Evolutionary conservation across 225 moss, liverwort and hornwort genomes (phyloP).

Genomic region (Polytrichum commune): DNA sequence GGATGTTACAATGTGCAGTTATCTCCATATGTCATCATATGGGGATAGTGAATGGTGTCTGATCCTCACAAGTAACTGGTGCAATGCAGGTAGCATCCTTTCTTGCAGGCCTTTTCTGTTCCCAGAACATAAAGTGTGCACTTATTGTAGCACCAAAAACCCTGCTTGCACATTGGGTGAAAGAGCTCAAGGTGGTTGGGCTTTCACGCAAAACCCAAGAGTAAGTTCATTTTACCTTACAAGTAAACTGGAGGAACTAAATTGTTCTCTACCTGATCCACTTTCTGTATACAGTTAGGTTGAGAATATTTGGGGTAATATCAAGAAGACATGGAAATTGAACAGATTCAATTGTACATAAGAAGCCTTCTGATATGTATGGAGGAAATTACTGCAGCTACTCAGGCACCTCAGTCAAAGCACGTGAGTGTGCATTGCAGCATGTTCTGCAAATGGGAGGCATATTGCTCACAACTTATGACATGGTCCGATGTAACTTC

Average conservation of each 20-base stretch:
- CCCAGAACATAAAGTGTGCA: conserved; percentile 77
- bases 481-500: conserved; percentile 94
- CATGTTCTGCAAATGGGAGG: conserved; percentile 82
- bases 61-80: not conserved
- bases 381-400: conserved; percentile 45
- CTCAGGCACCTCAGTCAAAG: conserved; percentile 66
- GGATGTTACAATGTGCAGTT: too few relatives aligned
- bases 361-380: too few relatives aligned
- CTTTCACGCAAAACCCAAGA: conserved; percentile 71
- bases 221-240: conserved; percentile 32
- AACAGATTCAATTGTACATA: too few relatives aligned
- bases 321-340: too few relatives aligned
- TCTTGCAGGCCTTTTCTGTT: conserved; percentile 78
- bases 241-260: too few relatives aligned
- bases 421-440: conserved; percentile 68
- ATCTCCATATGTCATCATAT: too few relatives aligned
- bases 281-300: too few relatives aligned
- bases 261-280: too few relatives aligned
- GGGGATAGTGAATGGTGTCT: not conserved
- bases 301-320: too few relatives aligned
- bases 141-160: conserved; percentile 97
- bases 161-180: conserved; percentile 86
- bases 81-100: conserved; percentile 79
- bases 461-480: conserved; percentile 86
- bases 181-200: conserved; percentile 80